A percentile compares a stretch with the other conserved stretches of the same genome.
Evolutionary conservation across 75 land plant species (phyloP).

Genomic region (Sequoia sempervirens): DNA sequence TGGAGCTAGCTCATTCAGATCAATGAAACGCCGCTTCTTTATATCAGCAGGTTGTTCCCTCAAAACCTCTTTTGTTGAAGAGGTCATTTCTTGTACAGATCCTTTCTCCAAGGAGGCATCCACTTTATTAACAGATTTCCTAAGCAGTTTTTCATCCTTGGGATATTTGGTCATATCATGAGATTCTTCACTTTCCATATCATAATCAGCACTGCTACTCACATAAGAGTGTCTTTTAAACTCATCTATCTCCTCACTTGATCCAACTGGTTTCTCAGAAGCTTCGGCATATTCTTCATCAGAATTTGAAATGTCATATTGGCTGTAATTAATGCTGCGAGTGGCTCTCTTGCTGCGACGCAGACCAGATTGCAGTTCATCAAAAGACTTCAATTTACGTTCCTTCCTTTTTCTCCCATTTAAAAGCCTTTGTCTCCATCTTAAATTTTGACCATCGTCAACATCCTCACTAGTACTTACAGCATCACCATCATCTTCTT

Average conservation of each 20-base stretch:
- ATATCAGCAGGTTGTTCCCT: constrained; percentile 15
- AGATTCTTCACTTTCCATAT: constrained; percentile 37
- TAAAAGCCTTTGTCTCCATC: constrained; percentile 20
- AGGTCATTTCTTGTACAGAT: constrained; percentile 25
- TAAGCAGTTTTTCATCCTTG: constrained; percentile 25
- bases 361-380: constrained; percentile 56
- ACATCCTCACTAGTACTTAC: constrained; percentile 52
- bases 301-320: constrained; percentile 64
- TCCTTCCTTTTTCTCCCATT: constrained; percentile 50
- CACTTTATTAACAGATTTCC: constrained; percentile 19
- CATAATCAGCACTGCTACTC: constrained; percentile 38
- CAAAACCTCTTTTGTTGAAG: constrained; percentile 21
- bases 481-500: constrained; percentile 53
- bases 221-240: constrained; percentile 35
- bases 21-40: constrained; percentile 59
- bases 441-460: constrained; percentile 17
- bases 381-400: constrained; percentile 56
- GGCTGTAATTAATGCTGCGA: constrained; percentile 53
- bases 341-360: constrained; percentile 80
- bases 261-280: constrained; percentile 19
- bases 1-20: constrained; percentile 80
- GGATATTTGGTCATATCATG: constrained; percentile 17
- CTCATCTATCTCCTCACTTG: constrained; percentile 15
- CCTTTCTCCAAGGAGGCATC: constrained; percentile 9
- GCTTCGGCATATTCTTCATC: constrained; percentile 42